Percentiles rank a stretch among this genome's conserved stretches.
Evolutionary conservation across 2,329 filamentous ascomycete species (phyloP).

Genomic region (Fusarium mundagurra): DNA sequence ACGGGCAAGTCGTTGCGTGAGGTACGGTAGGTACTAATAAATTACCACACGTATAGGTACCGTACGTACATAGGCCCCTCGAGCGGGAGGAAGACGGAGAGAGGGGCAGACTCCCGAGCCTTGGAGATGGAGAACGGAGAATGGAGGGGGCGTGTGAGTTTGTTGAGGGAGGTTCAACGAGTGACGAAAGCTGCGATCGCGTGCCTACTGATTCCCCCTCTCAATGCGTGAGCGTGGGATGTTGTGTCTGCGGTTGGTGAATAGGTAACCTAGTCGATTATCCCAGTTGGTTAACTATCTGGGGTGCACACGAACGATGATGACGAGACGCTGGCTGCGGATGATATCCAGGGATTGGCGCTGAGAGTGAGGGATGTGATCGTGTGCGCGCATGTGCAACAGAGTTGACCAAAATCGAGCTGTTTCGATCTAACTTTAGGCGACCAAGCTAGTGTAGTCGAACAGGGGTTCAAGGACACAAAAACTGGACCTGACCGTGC

Average conservation of each 20-base stretch:
- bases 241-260: slow-evolving; percentile 26
- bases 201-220: slow-evolving; percentile 34
- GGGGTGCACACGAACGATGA: slow-evolving; percentile 25
- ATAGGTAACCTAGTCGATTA: slow-evolving; percentile 1
- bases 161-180: slow-evolving; percentile 23
- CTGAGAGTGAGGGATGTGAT: slow-evolving; percentile 26
- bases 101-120: slow-evolving; percentile 36
- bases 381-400: slow-evolving; percentile 32
- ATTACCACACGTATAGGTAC: slow-evolving; percentile 10
- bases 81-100: slow-evolving; percentile 29
- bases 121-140: slow-evolving; percentile 31
- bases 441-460: slow-evolving; percentile 23
- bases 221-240: slow-evolving; percentile 36
- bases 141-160: slow-evolving; percentile 39
- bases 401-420: slow-evolving; percentile 25
- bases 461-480: slow-evolving; percentile 27
- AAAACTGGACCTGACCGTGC: slow-evolving; percentile 7
- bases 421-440: slow-evolving; percentile 34
- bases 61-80: slow-evolving; percentile 3
- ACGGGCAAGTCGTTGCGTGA: slow-evolving; percentile 44
- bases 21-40: background rate
- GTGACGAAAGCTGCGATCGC: slow-evolving; percentile 39
- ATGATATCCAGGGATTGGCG: slow-evolving; percentile 21
- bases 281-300: background rate
- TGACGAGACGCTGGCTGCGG: slow-evolving; percentile 16